Percentiles rank a stretch among this genome's conserved stretches.
Conservation (phyloP, 2,329 filamentous ascomycete genomes). For the Plectosphaerella cucumerina region DNA sequence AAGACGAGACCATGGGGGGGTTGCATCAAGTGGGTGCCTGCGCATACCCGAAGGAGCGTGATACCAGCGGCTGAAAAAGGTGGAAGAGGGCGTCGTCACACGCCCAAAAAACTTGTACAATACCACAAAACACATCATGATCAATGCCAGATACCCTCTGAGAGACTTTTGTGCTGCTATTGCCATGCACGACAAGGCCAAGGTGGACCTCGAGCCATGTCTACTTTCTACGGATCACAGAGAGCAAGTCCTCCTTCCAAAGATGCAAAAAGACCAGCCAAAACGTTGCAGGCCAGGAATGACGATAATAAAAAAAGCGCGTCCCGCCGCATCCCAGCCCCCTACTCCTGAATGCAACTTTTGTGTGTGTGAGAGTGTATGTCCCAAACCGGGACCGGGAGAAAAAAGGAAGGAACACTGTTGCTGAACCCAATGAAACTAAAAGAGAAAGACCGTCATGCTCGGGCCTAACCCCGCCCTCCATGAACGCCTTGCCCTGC, state of each 20-base stretch:
- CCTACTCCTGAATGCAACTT: not conserved
- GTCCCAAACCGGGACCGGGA: not conserved
- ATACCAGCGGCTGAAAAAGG: no score
- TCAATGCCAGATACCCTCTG: slow-evolving; percentile 3
- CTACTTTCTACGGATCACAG: no score
- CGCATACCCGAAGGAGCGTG: no score
- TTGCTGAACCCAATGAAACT: not conserved
- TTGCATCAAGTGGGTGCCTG: no score
- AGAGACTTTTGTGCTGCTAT: not conserved
- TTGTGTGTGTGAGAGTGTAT: no score
- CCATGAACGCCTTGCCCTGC: not conserved
- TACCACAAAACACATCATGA: not conserved
- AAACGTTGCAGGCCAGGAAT: no score
- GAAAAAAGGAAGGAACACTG: not conserved
- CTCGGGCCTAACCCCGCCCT: not conserved
- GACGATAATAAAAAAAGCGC: no score
- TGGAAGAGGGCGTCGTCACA: no score
- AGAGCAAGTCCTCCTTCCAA: no score
- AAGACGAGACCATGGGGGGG: no score
- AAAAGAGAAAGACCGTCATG: not conserved
- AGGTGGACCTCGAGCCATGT: no score
- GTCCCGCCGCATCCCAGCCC: not conserved
- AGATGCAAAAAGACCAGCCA: no score
- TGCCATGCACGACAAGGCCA: not conserved
- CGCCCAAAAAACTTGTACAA: not conserved